Conservation (phyloP, 495 filamentous ascomycete species). For the Lasiosphaeris hirsuta region DNA sequence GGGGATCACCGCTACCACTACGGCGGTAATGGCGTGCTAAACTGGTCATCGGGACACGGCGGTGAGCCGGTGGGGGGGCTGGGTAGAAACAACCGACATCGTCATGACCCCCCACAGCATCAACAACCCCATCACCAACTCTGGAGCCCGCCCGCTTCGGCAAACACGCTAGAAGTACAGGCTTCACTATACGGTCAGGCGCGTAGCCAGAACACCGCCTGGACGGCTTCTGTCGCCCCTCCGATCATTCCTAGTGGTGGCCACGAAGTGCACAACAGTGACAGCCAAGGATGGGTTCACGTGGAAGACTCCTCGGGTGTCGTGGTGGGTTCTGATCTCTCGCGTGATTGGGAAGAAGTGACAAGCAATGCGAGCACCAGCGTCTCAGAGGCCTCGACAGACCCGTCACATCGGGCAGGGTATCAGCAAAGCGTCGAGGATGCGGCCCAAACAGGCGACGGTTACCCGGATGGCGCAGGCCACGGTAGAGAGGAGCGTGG, state of each 20-base stretch:
- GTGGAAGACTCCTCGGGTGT: neutral
- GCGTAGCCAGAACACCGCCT: neutral
- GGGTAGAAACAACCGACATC: no score
- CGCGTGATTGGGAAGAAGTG: conserved; percentile 23
- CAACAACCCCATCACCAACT: neutral
- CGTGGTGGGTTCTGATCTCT: conserved; percentile 11
- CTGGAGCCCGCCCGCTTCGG: neutral
- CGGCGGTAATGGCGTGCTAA: neutral
- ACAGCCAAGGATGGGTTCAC: conserved; percentile 14
- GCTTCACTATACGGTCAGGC: no score
- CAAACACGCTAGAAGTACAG: neutral
- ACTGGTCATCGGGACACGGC: no score
- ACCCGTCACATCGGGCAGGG: neutral
- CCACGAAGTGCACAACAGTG: neutral
- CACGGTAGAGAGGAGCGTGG: no score
- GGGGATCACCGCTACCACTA: neutral
- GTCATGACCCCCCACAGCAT: neutral
- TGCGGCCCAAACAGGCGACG: no score
- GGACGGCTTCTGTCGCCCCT: neutral
- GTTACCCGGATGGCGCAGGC: no score
- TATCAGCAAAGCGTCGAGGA: no score
- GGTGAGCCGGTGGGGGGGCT: no score
- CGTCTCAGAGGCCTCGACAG: neutral
- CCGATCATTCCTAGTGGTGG: neutral
- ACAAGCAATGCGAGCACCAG: neutral